phyloP scores from a whole-genome alignment of 768 basidiomycete species.

The Pleurotus eryngii region DNA sequence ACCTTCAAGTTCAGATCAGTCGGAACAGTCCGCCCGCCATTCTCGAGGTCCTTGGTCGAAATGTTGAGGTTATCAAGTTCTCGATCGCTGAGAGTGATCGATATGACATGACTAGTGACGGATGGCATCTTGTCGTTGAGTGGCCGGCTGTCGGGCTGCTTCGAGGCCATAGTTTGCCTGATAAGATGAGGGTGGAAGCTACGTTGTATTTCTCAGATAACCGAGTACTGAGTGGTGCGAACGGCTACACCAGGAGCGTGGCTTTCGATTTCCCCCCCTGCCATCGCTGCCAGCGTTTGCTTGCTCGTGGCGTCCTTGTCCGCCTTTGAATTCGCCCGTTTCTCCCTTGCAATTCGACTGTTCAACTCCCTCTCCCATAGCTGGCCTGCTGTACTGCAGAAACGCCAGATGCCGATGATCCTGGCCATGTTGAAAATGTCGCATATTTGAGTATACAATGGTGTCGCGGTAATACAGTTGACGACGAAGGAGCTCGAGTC shows the following conservation, averaged over 20 bases:
- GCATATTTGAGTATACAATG: constrained; percentile 5
- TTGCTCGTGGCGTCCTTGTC: no score
- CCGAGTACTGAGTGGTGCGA: no score
- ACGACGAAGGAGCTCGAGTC: not conserved
- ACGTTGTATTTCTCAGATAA: not conserved
- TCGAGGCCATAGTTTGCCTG: constrained; percentile 3
- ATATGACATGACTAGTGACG: not conserved
- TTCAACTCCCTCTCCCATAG: not conserved
- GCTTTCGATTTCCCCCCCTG: no score
- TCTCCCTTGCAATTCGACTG: not conserved
- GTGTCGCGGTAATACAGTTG: constrained; percentile 10
- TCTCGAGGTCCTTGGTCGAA: not conserved
- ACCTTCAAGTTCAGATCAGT: not conserved
- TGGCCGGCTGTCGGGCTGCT: not conserved
- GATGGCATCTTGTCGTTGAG: constrained; percentile 3
- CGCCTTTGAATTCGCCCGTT: not conserved
- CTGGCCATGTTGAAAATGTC: constrained; percentile 8
- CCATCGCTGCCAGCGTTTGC: no score
- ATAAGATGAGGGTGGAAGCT: not conserved
- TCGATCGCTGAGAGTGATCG: not conserved
- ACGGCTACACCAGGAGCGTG: no score
- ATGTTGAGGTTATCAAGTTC: constrained; percentile 1
- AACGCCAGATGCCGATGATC: not conserved
- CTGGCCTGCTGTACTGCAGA: not conserved
- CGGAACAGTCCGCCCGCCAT: not conserved